Conservation (phyloP, 192 early-diverging fungal species). For the Coemansia sp. region DNA sequence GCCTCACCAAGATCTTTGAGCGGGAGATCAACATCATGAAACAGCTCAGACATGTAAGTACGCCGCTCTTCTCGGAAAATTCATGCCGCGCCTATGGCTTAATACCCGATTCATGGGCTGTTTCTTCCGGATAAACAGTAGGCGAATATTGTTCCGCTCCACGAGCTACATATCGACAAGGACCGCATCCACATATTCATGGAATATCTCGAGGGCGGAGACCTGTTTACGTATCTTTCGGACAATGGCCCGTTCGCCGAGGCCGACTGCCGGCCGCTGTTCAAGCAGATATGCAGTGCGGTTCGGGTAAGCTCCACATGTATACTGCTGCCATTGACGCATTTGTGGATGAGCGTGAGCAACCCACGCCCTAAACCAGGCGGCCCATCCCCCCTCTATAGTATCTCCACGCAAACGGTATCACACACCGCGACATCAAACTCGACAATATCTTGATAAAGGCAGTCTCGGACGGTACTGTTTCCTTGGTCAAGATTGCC, state of each 20-base stretch:
- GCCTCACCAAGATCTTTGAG: slow-evolving; percentile 39
- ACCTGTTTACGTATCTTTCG: slow-evolving; percentile 39
- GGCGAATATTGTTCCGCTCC: slow-evolving; percentile 34
- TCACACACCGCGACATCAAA: slow-evolving; percentile 96
- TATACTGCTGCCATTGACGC: too few relatives aligned
- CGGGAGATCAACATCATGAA: slow-evolving; percentile 45
- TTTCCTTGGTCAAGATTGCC: slow-evolving; percentile 46
- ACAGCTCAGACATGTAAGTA: slow-evolving; percentile 19
- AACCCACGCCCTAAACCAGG: too few relatives aligned
- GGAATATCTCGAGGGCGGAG: slow-evolving; percentile 46
- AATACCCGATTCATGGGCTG: too few relatives aligned
- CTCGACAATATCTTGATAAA: slow-evolving; percentile 64
- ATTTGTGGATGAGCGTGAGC: too few relatives aligned
- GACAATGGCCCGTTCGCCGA: slow-evolving; percentile 36
- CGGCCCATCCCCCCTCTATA: slow-evolving; percentile 9
- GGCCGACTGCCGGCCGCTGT: slow-evolving; percentile 31
- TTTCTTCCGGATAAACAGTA: too few relatives aligned
- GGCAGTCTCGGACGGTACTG: slow-evolving; percentile 1
- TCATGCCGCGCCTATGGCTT: too few relatives aligned
- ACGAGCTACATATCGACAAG: slow-evolving; percentile 37
- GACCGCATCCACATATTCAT: slow-evolving; percentile 49
- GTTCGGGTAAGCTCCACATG: slow-evolving; percentile 23
- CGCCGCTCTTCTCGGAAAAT: too few relatives aligned
- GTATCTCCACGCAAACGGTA: slow-evolving; percentile 76
- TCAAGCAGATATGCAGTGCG: slow-evolving; percentile 42